Evolutionary conservation across 2,329 filamentous ascomycete genomes (phyloP).

Genomic region (Fusarium sp.): DNA sequence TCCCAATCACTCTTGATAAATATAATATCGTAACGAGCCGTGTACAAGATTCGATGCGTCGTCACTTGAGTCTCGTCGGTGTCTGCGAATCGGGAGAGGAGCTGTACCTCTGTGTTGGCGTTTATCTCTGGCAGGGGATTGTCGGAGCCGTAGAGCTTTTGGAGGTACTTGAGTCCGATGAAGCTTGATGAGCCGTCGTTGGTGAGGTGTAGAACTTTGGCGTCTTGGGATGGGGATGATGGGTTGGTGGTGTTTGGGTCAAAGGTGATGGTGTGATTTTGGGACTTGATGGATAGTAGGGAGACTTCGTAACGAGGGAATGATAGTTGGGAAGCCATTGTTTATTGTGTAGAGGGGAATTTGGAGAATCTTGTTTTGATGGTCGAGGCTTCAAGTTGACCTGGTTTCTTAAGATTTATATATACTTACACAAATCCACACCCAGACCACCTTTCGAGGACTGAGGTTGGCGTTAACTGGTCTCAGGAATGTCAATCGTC

Average conservation of each 20-base stretch:
- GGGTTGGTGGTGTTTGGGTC: neutral
- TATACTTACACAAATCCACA: no score
- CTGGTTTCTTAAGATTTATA: no score
- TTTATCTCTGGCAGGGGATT: neutral
- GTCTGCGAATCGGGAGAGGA: constrained; percentile 17
- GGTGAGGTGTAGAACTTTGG: neutral
- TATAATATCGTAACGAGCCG: constrained; percentile 16
- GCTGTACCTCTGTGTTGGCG: constrained; percentile 7
- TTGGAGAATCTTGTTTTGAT: neutral
- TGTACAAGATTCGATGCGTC: constrained; percentile 15
- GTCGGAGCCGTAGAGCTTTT: neutral
- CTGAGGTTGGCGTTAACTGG: no score
- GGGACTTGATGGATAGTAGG: neutral
- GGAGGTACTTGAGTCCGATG: neutral
- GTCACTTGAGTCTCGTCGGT: constrained; percentile 3
- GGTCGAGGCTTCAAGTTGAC: neutral
- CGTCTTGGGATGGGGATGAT: neutral
- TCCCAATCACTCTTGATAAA: constrained; percentile 30
- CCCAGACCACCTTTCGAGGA: no score
- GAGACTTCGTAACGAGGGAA: neutral
- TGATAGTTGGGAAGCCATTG: neutral
- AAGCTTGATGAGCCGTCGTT: neutral
- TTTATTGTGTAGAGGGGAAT: neutral
- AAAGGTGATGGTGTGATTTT: neutral
- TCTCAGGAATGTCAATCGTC: no score